These are phyloP conservation scores for Periglandula ipomoeae DNA, from an alignment of 2,329 filamentous ascomycete species.

Conservation along the genomic window DNA sequence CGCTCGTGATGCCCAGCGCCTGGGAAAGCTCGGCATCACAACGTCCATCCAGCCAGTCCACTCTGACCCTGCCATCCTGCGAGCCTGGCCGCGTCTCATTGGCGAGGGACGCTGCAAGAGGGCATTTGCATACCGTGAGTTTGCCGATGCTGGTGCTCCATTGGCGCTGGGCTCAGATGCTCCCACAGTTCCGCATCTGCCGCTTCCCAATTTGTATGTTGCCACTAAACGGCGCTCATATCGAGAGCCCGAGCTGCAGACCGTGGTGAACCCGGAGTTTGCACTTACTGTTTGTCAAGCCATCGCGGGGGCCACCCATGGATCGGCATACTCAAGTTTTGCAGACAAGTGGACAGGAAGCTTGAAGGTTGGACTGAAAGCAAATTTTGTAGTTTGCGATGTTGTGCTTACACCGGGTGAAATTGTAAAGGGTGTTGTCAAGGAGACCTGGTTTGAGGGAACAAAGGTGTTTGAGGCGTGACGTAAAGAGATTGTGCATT, in stretches of 20 bases:
- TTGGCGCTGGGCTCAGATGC: slow-evolving; percentile 51
- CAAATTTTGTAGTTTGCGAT: slow-evolving; percentile 47
- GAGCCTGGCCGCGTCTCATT: slow-evolving; percentile 50
- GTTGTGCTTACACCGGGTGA: slow-evolving; percentile 38
- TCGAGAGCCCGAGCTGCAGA: slow-evolving; percentile 32
- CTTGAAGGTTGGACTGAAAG: slow-evolving; percentile 41
- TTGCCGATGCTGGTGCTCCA: slow-evolving; percentile 42
- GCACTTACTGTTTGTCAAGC: slow-evolving; percentile 44
- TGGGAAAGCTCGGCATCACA: slow-evolving; percentile 51
- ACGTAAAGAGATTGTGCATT: too few species aligned
- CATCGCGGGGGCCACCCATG: slow-evolving; percentile 42
- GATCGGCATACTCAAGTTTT: slow-evolving; percentile 50
- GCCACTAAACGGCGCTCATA: slow-evolving; percentile 49
- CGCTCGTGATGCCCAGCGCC: slow-evolving; percentile 42
- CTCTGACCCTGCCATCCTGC: slow-evolving; percentile 50
- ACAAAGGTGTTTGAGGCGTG: slow-evolving; percentile 24
- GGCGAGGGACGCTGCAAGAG: slow-evolving; percentile 43
- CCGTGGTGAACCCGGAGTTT: slow-evolving; percentile 42
- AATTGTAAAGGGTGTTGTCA: slow-evolving; percentile 35
- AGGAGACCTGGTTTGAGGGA: slow-evolving; percentile 47
- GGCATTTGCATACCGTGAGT: slow-evolving; percentile 56
- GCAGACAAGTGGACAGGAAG: slow-evolving; percentile 44
- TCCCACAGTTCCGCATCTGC: slow-evolving; percentile 47
- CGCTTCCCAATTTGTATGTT: slow-evolving; percentile 48
- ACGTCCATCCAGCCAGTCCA: slow-evolving; percentile 51